These are phyloP conservation scores for Dryadomyces sulphureus DNA, from an alignment of 2,329 filamentous ascomycete genomes.

Conservation along the genomic window DNA sequence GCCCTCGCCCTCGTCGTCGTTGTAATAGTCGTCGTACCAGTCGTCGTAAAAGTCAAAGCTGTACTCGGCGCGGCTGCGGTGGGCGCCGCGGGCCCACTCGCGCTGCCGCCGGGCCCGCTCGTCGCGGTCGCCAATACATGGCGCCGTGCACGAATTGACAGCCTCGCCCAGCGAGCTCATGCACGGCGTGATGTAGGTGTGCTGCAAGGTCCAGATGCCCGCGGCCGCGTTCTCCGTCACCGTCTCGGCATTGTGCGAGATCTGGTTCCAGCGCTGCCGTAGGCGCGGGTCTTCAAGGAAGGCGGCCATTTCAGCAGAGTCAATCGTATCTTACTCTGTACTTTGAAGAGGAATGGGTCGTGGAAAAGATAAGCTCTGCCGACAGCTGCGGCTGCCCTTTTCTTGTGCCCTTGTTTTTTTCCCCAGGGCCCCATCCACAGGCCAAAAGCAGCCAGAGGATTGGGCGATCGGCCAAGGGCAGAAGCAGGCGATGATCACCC, in stretches of 20 bases:
- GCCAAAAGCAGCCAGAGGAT: too few species aligned
- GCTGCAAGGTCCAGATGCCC: conserved; percentile 76
- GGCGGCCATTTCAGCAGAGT: conserved; percentile 14
- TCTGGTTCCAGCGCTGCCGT: conserved; percentile 85
- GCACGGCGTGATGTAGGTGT: conserved; percentile 74
- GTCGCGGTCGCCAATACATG: conserved; percentile 57
- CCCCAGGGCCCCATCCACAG: neutral
- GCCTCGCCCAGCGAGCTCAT: conserved; percentile 51
- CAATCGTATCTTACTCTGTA: too few species aligned
- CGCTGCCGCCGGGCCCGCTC: conserved; percentile 55
- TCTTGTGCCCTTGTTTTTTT: too few species aligned
- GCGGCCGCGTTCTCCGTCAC: conserved; percentile 87
- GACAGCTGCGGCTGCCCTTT: neutral
- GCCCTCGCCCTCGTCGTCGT: conserved; percentile 56
- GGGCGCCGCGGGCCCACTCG: conserved; percentile 41
- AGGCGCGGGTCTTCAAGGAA: conserved; percentile 72
- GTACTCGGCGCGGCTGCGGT: conserved; percentile 53
- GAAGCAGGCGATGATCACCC: neutral
- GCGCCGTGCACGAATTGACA: conserved; percentile 56
- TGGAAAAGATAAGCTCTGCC: neutral
- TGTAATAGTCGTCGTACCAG: conserved; percentile 52
- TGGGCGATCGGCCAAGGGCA: neutral
- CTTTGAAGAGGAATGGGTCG: too few species aligned
- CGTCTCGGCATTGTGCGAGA: conserved; percentile 68
- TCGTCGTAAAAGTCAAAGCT: conserved; percentile 98